Evolutionary conservation across 352 stramenopile species (phyloP), one percentile per base, ranked within the genome.

Genomic region (Elongisporangium prolatum): DNA sequence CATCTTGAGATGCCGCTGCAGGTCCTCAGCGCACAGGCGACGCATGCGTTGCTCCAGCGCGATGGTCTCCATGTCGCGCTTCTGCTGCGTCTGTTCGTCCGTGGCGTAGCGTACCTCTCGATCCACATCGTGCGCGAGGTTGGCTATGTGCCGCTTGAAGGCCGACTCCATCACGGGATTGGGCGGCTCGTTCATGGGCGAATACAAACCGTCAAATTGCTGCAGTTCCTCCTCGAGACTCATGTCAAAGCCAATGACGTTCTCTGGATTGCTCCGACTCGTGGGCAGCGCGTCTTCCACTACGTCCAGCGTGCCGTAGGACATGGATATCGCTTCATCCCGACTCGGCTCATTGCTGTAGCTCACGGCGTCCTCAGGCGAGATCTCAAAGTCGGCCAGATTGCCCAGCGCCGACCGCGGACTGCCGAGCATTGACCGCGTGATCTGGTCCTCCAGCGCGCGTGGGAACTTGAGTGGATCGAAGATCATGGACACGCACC

Each of bases 401-500:
- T 88, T 77, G 10, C 77, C 74, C 1, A 91, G 59, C 14, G 57
- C 57, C 0, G 68, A 80, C 9, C 68, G 68, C 17, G 75, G 67
- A 11, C 66, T 76, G 17, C 64, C 71, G 25, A 87, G 71, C 66
- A 85, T 76, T 1, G 80, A 90, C 44, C 71, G 76, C 13, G 82
- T 65, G 54, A 84, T 74, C 24, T 88, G 58, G 47, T 86, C 69
- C 48, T 89, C 80, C 7, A 92, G 65, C 4, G 65, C 54, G 48
- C 74, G 74, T 11, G 77, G 82, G 48, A 92, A 77, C 53, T 82
- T 75, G 21, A 77, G 69, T 18, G 74, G 77, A 49, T 91, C 80
- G 58, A 91, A 91, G 20, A 88, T 58, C 74, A 89, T 77, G 8
- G 80, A 81, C 3, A 92, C 59, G 50, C 68, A 77, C 24, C 80